Evolutionary conservation across 2,329 filamentous ascomycete species (phyloP).

Genomic region (Allantophomopsis cytisporea): DNA sequence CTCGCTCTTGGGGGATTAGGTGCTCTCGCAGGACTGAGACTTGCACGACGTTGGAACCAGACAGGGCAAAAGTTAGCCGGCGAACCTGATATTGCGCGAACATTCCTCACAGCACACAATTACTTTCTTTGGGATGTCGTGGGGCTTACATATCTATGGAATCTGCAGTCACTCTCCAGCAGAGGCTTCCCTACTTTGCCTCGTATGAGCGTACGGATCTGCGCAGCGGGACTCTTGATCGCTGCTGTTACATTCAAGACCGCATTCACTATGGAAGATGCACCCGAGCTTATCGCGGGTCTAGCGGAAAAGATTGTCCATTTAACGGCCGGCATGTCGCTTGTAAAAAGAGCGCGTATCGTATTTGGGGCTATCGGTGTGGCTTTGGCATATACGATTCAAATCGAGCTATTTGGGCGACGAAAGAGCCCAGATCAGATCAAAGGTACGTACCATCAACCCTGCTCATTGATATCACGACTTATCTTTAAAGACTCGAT

Average conservation of each 20-base stretch:
- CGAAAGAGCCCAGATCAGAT: background rate
- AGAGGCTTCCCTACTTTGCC: slow-evolving; percentile 13
- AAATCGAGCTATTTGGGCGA: slow-evolving; percentile 26
- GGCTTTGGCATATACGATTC: slow-evolving; percentile 21
- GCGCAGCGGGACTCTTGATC: slow-evolving; percentile 27
- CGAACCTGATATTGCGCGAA: slow-evolving; percentile 73
- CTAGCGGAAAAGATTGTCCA: slow-evolving; percentile 18
- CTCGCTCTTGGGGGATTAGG: slow-evolving; percentile 19
- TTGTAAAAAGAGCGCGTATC: slow-evolving; percentile 23
- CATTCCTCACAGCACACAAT: slow-evolving; percentile 50
- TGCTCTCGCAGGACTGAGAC: slow-evolving; percentile 47
- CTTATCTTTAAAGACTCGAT: slow-evolving; percentile 9
- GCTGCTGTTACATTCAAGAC: slow-evolving; percentile 75
- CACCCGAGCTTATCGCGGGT: slow-evolving; percentile 60
- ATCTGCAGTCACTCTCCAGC: slow-evolving; percentile 12
- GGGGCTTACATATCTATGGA: slow-evolving; percentile 51
- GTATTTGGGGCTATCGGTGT: slow-evolving; percentile 30
- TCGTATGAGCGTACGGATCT: slow-evolving; percentile 13
- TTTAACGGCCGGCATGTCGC: slow-evolving; percentile 9
- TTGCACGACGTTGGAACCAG: slow-evolving; percentile 81
- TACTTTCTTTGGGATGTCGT: slow-evolving; percentile 63
- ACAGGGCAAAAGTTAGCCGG: slow-evolving; percentile 93
- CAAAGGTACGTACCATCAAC: too few relatives aligned
- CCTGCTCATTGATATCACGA: too few relatives aligned
- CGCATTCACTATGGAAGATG: slow-evolving; percentile 75